Percentiles rank a stretch among this genome's conserved stretches.
Conservation (phyloP, 306 rosid species). For the Rosa lucieae region DNA sequence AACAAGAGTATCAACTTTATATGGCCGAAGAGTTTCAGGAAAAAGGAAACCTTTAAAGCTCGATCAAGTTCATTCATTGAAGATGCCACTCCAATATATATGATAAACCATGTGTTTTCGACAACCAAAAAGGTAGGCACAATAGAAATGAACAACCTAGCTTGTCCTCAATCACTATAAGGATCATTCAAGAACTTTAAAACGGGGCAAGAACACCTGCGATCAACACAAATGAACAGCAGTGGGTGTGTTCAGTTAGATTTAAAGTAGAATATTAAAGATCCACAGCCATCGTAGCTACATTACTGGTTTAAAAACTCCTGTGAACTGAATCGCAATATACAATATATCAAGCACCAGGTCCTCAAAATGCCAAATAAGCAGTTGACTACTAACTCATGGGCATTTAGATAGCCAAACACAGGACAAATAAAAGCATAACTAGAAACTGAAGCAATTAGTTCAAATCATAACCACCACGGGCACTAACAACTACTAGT, state of each 20-base stretch:
- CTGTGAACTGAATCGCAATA: background rate
- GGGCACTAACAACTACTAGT: background rate
- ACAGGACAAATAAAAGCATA: background rate
- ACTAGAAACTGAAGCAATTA: background rate
- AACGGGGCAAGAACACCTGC: background rate
- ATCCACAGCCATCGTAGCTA: background rate
- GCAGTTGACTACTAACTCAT: background rate
- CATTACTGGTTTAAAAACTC: background rate
- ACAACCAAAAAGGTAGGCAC: too few relatives aligned
- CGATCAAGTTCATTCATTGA: too few relatives aligned
- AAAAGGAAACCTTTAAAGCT: too few relatives aligned
- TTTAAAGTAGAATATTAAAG: background rate
- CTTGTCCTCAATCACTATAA: too few relatives aligned
- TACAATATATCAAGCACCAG: slow-evolving; percentile 6
- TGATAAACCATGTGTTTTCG: too few relatives aligned
- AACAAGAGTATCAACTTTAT: too few relatives aligned
- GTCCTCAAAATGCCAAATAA: background rate
- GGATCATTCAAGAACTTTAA: too few relatives aligned
- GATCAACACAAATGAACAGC: background rate
- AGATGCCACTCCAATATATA: too few relatives aligned
- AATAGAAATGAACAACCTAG: too few relatives aligned
- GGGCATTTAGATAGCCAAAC: slow-evolving; percentile 1
- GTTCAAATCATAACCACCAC: slow-evolving; percentile 11
- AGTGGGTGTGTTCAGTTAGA: too few relatives aligned
- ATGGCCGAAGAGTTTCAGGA: too few relatives aligned